Evolutionary conservation across 768 basidiomycete genomes (phyloP), one percentile per base, ranked within the genome.

Genomic region (Crepidotus variabilis): DNA sequence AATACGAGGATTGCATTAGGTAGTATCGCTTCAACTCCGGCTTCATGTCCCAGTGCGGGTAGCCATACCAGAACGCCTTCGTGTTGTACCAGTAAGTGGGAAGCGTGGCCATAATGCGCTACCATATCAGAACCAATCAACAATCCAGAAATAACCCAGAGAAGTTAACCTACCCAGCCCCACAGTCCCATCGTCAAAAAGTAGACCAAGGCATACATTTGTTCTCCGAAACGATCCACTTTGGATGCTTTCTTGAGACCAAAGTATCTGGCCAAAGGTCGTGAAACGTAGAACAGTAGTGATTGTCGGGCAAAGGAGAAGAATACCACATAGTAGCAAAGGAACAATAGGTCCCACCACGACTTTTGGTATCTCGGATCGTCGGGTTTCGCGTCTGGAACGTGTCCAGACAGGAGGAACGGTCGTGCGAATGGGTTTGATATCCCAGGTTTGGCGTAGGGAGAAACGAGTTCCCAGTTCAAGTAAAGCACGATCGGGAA

Each of bases 1-100:
- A 98, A 71, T 97, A 98, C 1, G 94, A 79, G 57, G 84, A 81
- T 68, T 99, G 96, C 75, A 94, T 83, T 55, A 99, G 85, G 69
- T 98, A 98, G 75, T 97, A 98, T 47, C 81, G 72, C 73, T 99
- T 99, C 62, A 98, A 74, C 59, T 85, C 80, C 0, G 86, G 84
- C 22, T 80, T 81, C 89, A 99, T 91, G 47, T 88, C 80, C 87
- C 90, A 92, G 66, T 91, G 84, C 16, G 95, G 95, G 65, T 96
- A 97, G 56, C 83, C 92, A 92, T 45, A 78, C 93, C 94, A 99
- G 68, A 96, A 95, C 50, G 85, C 73, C 50, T 87, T 76, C 0
- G 92, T 94, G 49, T 80, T 75, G 72, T 85, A 93, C 91, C 92
- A 98, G 78, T 84, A 91, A 0, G 89, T 92, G 0, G 90, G 90